Evolutionary conservation across 108 stramenopile species (phyloP), one percentile per base, ranked within the genome.

Genomic region (Licmophora abbreviata): DNA sequence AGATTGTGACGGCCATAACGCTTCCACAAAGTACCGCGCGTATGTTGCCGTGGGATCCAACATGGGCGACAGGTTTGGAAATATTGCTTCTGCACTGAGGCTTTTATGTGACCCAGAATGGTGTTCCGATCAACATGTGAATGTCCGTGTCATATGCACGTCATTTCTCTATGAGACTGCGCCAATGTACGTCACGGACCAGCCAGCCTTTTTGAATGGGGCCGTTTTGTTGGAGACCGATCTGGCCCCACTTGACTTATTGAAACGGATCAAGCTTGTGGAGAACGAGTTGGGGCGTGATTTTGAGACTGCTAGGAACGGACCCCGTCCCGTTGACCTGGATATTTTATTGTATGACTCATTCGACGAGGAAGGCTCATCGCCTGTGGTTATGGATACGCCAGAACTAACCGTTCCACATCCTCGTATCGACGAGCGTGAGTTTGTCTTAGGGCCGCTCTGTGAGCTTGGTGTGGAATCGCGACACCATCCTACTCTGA

Each of bases 401-500:
- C 47, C 51, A 0, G 52, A 55, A 15, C 61, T 97, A 56, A 46
- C 57, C 23, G 63, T 98, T 54, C 97, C 97, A 22, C 97, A 98
- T 71, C 77, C 81, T 0, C 62, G 79, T 24, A 81, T 95, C 46
- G 38, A 53, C 20, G 91, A 95, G 55, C 71, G 97, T 14, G 92
- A 91, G 37, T 98, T 98, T 71, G 97, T 98, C 1, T 58, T 98
- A 59, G 59, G 73, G 22, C 97, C 97, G 3, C 71, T 98, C 61
- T 46, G 34, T 3, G 97, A 97, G 58, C 53, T 95, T 45, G 68
- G 65, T 11, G 56, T 60, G 18, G 37, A 44, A 36, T 45, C 61
- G 8, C 55, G 67, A 22, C 27, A 50, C 1, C 83, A 83, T 48
- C 82, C 81, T 20, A 37, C 58, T 12, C 29, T 60, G 17, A 77